Base-by-base conservation (phyloP, 2,329 filamentous ascomycete species). In the Fusarium nelsonii region DNA sequence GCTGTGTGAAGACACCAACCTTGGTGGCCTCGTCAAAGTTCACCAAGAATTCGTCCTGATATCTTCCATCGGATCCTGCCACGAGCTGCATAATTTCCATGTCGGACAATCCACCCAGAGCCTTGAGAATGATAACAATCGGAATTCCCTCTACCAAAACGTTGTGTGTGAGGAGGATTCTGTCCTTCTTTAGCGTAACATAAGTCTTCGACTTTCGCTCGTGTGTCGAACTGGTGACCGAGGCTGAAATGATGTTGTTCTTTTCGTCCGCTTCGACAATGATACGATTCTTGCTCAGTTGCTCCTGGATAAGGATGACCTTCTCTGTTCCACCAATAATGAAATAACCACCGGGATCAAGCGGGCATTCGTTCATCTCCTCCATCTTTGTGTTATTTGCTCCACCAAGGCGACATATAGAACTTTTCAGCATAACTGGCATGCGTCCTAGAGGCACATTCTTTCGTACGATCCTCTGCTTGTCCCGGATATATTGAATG, bases 141-240 rank as follows among this genome's bases (percentile, higher is more conserved):
- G 97, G 97, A n/a, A 99, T 89, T 63, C 96, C 92, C 77, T 99
- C 96, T 49, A 91, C 91, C 9, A 99, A 84, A 44, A 97, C 93
- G 78, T 99, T 99, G 82, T 99, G 96, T 69, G 93, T 91, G 44
- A 99, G 85, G 62, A 91, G 90, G 63, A 99, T 92, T 51, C 92
- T 88, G 57, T 97, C 95, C 79, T 98, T 98, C 82, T 98, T 98
- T 55, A 97, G 83, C 15, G 95, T 88, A 52, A 99, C 93, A 74
- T 98, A 97, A 57, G 93, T 97, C 83, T 99, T 99, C 12, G 96
- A 97, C 80, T 98, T 97, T 74, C 97, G 89, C 79, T 98, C 96
- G 79, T 97, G 94, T 2, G 97, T 98, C 32, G 96, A 97, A 88
- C 94, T 97, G 9, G 94, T 99, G 32, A 98, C 96, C 2, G 96